Evolutionary conservation across 2,329 filamentous ascomycete species (phyloP), one percentile per base, ranked within the genome.

Genomic region (Sporothrix pseudoabietina): DNA sequence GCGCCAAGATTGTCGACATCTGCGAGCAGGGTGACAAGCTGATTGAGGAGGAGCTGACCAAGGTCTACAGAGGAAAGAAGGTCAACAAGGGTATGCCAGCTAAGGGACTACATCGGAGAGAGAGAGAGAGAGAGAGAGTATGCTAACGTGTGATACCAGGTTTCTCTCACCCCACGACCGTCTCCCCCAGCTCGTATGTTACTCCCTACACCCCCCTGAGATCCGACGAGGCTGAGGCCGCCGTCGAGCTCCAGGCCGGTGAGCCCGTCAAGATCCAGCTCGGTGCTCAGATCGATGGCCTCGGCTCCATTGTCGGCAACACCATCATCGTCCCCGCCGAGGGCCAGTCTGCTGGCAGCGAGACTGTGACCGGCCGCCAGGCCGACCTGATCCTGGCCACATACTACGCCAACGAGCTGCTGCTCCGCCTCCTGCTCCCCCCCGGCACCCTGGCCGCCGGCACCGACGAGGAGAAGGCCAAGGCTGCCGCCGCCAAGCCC

Each of bases 41-140:
- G 75, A 88, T 99, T 77, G 94, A 96, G 77, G 95, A 97, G 80
- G 96, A 98, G 84, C 88, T 97, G 72, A 84, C 89, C 81, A 98
- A 98, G 87, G 95, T 99, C 80, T 99, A 96, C 89, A 94, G 97
- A 83, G 95, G 94, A 84, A 98, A 98, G 88, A 98, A 98, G 87
- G 91, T 98, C 80, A 83, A 86, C 82, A 99, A 99, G 88, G 96
- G 92, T 93, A 65, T 39, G 59, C 26, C 59, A 65, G 12, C 10
- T 6, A 12, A 80, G 77, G 86, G 84, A n/a, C 44, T 54, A 52
- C 2, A 52, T 19, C 16, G 6, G 22, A 49, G 47, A 30, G 19
- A 54, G 44, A 8, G 47, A 30, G 19, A 54, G 44, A 8, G 35
- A 32, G 19, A 26, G 19, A 63, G n/a, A 14, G 10, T 52, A 7